Conservation (phyloP, 192 early-diverging fungal genomes). For the Radiomyces spectabilis region DNA sequence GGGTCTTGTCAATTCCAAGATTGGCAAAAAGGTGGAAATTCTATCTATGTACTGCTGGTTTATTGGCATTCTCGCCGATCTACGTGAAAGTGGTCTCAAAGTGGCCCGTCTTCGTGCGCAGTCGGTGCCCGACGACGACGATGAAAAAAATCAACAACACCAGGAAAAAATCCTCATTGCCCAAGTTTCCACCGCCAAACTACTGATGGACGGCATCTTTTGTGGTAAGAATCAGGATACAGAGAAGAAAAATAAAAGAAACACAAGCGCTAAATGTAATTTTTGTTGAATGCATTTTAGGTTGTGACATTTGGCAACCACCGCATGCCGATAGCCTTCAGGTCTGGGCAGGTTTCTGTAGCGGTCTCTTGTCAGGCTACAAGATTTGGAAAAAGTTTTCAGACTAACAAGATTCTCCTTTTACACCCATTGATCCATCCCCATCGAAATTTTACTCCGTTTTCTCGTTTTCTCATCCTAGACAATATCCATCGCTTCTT, state of each 20-base stretch:
- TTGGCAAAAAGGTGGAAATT: conserved; percentile 46
- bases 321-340: conserved; percentile 42
- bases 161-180: conserved; percentile 10
- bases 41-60: conserved; percentile 67
- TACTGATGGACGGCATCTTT: conserved; percentile 65
- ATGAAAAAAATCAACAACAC: conserved; percentile 20
- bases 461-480: too few relatives aligned
- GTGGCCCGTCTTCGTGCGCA: too few relatives aligned
- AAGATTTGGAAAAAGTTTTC: conserved; percentile 33
- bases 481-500: too few relatives aligned
- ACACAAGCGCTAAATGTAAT: background rate
- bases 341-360: conserved; percentile 40
- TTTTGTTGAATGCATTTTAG: conserved; percentile 28
- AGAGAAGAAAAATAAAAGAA: background rate
- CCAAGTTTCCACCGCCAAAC: conserved; percentile 53
- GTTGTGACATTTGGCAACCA: conserved; percentile 45
- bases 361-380: conserved; percentile 39
- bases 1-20: conserved; percentile 44
- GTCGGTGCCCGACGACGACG: conserved; percentile 25
- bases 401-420: background rate
- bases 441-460: too few relatives aligned
- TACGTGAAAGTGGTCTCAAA: too few relatives aligned
- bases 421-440: background rate
- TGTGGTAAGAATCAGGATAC: conserved; percentile 46
- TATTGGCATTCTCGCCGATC: conserved; percentile 58